Evolutionary conservation across 2,329 filamentous ascomycete genomes (phyloP), one percentile per base, ranked within the genome.

Genomic region (Pseudonectria foliicola): DNA sequence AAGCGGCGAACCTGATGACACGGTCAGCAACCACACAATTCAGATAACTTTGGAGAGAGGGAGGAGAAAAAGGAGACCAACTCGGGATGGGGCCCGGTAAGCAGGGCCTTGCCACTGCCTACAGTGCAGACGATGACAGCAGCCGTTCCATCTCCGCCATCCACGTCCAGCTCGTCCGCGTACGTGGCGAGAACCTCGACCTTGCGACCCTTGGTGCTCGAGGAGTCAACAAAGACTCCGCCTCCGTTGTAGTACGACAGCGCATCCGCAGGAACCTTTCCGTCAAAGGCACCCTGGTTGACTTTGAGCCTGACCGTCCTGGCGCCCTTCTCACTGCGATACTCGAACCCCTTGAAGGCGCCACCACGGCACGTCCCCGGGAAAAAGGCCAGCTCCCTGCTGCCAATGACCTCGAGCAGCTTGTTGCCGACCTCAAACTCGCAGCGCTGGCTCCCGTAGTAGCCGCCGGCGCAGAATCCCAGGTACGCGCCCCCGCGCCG

Each of bases 51-150:
- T 13, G 24, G 15, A 10, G 7, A 7, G 7, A 1, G 6, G 10
- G 3, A 3, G n/a, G 11, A 13, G 7, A 15, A 11, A 11, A 25
- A 11, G 29, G 3, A 10, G 7, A 48, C 61, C 33, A 41, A 93
- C 85, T 98, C 92, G 33, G 90, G 90, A 68, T 98, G 92, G 26
- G 88, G 85, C 0, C 89, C 88, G 1, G 85, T 93, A 13, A 98
- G 62, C 6, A 96, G 62, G 2, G 77, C 86, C 26, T 75, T 76
- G 2, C 92, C 92, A 29, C 87, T 75, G 1, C 88, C 89, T 29
- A 95, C 73, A 43, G 80, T 84, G 52, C 88, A 85, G 53, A 87
- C 86, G 1, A 98, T 77, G 4, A 93, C 71, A 0, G 92, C 90
- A 2, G 89, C 88, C 23, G 77, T 73, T 2, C 77, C 77, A 27